Percentiles rank a stretch among this genome's conserved stretches.
Evolutionary conservation across 1,284 basidiomycete genomes (phyloP).

Genomic region (Ceratobasidium papillatum): DNA sequence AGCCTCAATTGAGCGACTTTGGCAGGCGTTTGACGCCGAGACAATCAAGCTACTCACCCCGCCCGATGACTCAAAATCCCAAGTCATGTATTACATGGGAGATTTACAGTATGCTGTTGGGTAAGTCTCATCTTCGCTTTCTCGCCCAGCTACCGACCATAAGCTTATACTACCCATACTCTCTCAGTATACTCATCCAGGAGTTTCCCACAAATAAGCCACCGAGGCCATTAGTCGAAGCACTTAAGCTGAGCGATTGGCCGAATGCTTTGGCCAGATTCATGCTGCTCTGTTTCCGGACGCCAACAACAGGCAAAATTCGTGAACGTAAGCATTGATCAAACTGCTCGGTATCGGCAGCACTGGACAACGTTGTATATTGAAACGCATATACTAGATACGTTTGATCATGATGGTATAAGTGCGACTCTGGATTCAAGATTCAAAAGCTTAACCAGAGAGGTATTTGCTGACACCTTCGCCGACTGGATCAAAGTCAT

Average conservation of each 20-base stretch:
- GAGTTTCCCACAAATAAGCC: too few relatives aligned
- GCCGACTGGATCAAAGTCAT: background rate
- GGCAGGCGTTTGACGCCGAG: background rate
- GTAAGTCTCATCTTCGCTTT: background rate
- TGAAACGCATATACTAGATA: background rate
- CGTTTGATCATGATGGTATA: background rate
- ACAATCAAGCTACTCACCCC: background rate
- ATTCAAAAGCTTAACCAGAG: background rate
- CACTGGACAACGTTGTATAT: background rate
- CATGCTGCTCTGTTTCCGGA: constrained; percentile 4
- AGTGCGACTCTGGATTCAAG: background rate
- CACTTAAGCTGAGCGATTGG: background rate
- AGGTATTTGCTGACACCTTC: constrained; percentile 8
- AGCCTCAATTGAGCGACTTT: constrained; percentile 6
- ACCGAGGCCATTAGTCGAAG: background rate
- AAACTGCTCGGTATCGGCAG: background rate
- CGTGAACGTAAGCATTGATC: background rate
- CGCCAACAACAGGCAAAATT: background rate
- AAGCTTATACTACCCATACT: background rate
- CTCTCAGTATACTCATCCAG: background rate
- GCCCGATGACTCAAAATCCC: background rate
- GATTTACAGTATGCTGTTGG: background rate
- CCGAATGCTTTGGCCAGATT: background rate
- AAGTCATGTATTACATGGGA: background rate
- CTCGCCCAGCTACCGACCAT: background rate